These are phyloP conservation scores for Apiospora saccharicola DNA, from an alignment of 2,329 filamentous ascomycete species.

Conservation along the genomic window DNA sequence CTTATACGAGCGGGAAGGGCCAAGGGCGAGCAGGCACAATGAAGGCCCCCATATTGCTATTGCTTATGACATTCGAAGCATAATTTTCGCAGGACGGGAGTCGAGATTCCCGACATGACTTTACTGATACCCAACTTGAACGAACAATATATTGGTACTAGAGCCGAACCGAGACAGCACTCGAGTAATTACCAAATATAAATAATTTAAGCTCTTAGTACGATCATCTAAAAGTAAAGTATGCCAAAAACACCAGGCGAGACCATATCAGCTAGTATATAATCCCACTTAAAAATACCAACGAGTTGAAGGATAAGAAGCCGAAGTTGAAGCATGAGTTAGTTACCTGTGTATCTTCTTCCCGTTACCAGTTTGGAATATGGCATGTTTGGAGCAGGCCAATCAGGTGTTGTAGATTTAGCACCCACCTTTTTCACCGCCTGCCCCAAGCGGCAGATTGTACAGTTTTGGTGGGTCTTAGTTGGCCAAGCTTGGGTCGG, in stretches of 20 bases:
- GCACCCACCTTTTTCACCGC: constrained; percentile 9
- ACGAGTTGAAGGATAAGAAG: not conserved
- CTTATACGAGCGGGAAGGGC: not conserved
- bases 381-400: not conserved
- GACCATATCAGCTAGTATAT: not conserved
- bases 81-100: not conserved
- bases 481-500: not conserved
- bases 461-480: not conserved
- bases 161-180: constrained; percentile 5
- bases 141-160: not conserved
- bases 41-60: not conserved
- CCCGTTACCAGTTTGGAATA: constrained; percentile 1
- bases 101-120: not conserved
- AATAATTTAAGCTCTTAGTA: not conserved
- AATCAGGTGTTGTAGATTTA: constrained; percentile 19
- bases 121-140: not conserved
- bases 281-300: not conserved
- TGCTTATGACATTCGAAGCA: not conserved
- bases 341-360: not conserved
- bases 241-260: too few species aligned
- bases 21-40: not conserved
- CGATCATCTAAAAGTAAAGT: too few species aligned
- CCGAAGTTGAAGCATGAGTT: not conserved
- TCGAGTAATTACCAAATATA: not conserved
- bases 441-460: not conserved